Evolutionary conservation across 805 yeast species (phyloP).

Genomic region (Huiozyma sinensis): DNA sequence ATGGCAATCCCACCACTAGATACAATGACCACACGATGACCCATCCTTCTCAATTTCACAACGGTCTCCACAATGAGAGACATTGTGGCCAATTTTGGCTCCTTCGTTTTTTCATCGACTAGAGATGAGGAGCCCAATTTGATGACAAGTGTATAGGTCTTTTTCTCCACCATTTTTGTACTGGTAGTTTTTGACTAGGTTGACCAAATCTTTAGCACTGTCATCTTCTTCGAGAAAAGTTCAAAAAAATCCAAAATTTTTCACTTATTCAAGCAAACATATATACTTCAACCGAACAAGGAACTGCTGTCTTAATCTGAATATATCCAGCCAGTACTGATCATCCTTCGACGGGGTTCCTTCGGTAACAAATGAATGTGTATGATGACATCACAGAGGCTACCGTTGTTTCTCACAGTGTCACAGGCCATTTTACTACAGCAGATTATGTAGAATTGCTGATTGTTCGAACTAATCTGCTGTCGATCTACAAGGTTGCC

Average conservation of each 20-base stretch:
- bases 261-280: too few relatives aligned
- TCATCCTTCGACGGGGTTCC: background rate
- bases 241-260: too few relatives aligned
- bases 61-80: slow-evolving; percentile 82
- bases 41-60: slow-evolving; percentile 70
- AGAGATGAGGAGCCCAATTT: slow-evolving; percentile 80
- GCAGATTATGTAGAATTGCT: slow-evolving; percentile 39
- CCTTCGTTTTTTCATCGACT: slow-evolving; percentile 83
- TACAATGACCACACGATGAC: slow-evolving; percentile 80
- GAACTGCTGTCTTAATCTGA: too few relatives aligned
- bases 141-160: slow-evolving; percentile 40
- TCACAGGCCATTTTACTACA: slow-evolving; percentile 41
- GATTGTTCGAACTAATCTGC: slow-evolving; percentile 57
- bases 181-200: too few relatives aligned
- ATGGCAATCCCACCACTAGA: slow-evolving; percentile 96
- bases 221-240: too few relatives aligned
- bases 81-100: slow-evolving; percentile 87
- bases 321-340: too few relatives aligned
- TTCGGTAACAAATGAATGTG: slow-evolving; percentile 48
- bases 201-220: too few relatives aligned
- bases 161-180: slow-evolving; percentile 3
- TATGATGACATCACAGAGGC: slow-evolving; percentile 72
- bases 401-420: slow-evolving; percentile 53
- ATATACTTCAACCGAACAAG: too few relatives aligned
- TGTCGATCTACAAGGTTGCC: slow-evolving; percentile 28